These are phyloP conservation scores for Xylaria grammica DNA, from an alignment of 495 filamentous ascomycete species.

Conservation along the genomic window DNA sequence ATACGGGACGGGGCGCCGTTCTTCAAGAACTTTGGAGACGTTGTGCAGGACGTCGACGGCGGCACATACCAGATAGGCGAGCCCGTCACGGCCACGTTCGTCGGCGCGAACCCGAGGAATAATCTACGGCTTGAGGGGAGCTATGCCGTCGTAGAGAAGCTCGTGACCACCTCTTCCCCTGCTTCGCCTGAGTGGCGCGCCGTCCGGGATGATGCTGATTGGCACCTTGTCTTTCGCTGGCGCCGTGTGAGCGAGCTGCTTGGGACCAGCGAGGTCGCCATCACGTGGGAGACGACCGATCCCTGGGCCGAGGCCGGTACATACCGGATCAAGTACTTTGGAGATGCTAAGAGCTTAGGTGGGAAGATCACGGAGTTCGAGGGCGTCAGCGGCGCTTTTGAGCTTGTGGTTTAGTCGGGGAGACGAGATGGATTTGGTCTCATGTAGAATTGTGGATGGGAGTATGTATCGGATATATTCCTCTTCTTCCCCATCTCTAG, in stretches of 20 bases:
- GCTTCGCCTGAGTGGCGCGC: constrained; percentile 56
- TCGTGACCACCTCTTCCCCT: constrained; percentile 26
- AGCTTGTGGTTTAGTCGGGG: constrained; percentile 31
- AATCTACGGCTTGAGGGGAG: constrained; percentile 79
- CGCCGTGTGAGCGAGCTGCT: constrained; percentile 70
- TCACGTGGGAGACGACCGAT: constrained; percentile 80
- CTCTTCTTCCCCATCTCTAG: too few relatives aligned
- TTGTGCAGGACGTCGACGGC: constrained; percentile 62
- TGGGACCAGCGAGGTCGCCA: constrained; percentile 77
- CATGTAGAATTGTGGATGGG: background rate
- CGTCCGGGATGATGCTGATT: constrained; percentile 77
- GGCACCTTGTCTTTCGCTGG: constrained; percentile 83
- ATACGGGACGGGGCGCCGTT: constrained; percentile 73
- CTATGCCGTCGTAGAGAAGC: constrained; percentile 77
- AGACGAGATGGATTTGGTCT: background rate
- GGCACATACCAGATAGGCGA: constrained; percentile 59
- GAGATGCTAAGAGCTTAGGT: constrained; percentile 72
- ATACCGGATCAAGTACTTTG: constrained; percentile 86
- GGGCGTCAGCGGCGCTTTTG: constrained; percentile 73
- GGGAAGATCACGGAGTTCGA: constrained; percentile 78
- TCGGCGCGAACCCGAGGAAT: constrained; percentile 91
- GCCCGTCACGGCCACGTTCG: constrained; percentile 68
- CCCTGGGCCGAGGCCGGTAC: constrained; percentile 59
- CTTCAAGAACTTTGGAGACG: constrained; percentile 77
- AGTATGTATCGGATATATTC: background rate